Evolutionary conservation across 306 rosid genomes (phyloP), one percentile per base, ranked within the genome.

Genomic region (Sophora flavescens): DNA sequence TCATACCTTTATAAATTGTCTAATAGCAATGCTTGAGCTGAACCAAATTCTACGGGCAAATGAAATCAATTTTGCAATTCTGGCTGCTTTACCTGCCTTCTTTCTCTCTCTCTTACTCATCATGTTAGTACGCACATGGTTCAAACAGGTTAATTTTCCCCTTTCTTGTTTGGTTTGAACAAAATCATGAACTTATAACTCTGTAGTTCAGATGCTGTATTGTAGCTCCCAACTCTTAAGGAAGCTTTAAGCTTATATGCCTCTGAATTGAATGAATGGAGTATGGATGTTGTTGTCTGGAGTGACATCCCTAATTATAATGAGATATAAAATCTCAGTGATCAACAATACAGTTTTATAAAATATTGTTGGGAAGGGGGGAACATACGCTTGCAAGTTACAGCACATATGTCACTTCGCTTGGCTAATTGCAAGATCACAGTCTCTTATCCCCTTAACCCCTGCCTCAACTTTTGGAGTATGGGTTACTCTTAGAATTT

Each of bases 41-140:
- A 79, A 92, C 77, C 97, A 95, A 88, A 95, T 95, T 87, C 91
- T 92, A 35, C 87, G 96, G 82, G 97, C 99, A 67, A 95, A 95
- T 82, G 99, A 95, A 86, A 95, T 95, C 83, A 95, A 95, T 82
- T 95, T 92, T 70, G 97, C 97, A 0, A 65, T 95, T 79, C 87
- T 95, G 69, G 94, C 99, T 80, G 97, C 97, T 9, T 89, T 92
- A 78, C 99, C 99, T 6, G 97, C 99, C 47, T 92, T 90, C 76
- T 89, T 87, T 73, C 82, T 95, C 81, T 90, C 93, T 64, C 87
- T 95, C 63, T 70, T 87, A 74, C 84, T 92, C 81, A 73, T 90
- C 33, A 83, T 90, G 92, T 61, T 88, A 78, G 87, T 92, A 69
- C 97, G 97, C 18, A 84, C 88, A 41, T 95, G 99, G 97, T 75